Percentiles rank a stretch among this genome's conserved stretches.
Conservation (phyloP, 106 monocot genomes). For the Alisma plantagoaquatica region DNA sequence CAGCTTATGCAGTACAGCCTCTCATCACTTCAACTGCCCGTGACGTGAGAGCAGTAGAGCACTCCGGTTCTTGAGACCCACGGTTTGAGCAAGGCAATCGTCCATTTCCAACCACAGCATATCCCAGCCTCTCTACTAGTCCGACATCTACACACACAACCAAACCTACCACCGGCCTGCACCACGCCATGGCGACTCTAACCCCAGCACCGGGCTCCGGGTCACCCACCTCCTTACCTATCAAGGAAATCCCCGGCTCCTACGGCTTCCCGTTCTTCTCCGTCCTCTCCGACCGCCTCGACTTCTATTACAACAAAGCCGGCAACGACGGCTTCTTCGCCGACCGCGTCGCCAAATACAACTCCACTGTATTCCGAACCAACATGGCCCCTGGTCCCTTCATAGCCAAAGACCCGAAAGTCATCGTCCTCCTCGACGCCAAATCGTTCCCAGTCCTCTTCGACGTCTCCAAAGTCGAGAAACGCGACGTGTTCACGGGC, state of each 20-base stretch:
- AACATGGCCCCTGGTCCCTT: constrained; percentile 54
- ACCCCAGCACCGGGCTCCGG: too few relatives aligned
- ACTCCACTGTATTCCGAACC: constrained; percentile 38
- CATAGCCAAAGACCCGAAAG: constrained; percentile 24
- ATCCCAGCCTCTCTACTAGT: too few relatives aligned
- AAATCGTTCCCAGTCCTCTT: constrained; percentile 44
- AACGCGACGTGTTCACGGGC: constrained; percentile 32
- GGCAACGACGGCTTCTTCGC: constrained; percentile 32
- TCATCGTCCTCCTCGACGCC: constrained; percentile 41
- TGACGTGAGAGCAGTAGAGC: too few relatives aligned
- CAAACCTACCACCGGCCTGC: neutral
- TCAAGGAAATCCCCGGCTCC: constrained; percentile 12
- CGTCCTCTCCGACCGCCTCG: constrained; percentile 33
- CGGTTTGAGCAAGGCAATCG: too few relatives aligned
- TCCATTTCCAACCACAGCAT: too few relatives aligned
- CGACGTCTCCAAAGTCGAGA: constrained; percentile 39
- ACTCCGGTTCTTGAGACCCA: too few relatives aligned
- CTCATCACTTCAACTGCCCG: too few relatives aligned
- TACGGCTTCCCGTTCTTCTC: constrained; percentile 34
- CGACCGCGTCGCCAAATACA: constrained; percentile 12
- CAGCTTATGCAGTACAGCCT: too few relatives aligned
- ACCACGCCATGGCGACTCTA: too few relatives aligned
- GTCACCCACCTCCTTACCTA: too few relatives aligned
- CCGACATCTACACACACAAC: too few relatives aligned
- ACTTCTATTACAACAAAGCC: constrained; percentile 36